A percentile compares a stretch with the other conserved stretches of the same genome.
Evolutionary conservation across 1,284 basidiomycete genomes (phyloP).

Genomic region (Retiboletus flavoniger): DNA sequence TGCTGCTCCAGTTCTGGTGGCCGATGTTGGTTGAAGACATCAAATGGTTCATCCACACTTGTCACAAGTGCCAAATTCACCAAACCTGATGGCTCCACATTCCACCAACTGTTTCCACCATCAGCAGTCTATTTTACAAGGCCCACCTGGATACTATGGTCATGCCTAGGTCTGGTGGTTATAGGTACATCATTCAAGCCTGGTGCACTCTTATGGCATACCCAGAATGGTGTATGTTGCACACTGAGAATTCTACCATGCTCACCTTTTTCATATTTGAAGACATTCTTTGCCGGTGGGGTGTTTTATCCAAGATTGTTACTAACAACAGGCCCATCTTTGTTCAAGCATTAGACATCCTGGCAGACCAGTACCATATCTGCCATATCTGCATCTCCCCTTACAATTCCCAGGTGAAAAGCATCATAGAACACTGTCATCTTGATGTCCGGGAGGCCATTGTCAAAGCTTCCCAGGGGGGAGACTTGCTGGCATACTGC

Average conservation of each 20-base stretch:
- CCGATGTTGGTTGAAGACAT: no score
- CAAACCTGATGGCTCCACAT: neutral
- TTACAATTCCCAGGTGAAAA: constrained; percentile 34
- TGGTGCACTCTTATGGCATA: neutral
- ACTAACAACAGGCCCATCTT: constrained; percentile 2
- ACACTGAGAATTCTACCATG: neutral
- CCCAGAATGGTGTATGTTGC: neutral
- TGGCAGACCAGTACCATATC: constrained; percentile 32
- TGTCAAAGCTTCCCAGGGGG: neutral
- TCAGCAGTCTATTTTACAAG: neutral
- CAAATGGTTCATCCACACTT: no score
- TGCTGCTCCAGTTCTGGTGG: no score
- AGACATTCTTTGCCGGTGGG: neutral
- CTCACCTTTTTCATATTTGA: neutral
- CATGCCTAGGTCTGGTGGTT: neutral
- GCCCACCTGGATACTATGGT: neutral
- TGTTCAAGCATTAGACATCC: neutral
- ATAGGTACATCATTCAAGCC: neutral
- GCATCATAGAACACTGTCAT: constrained; percentile 33
- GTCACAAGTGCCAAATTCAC: neutral
- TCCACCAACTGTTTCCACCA: rapidly evolving
- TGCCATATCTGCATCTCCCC: constrained; percentile 40
- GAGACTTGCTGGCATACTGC: neutral
- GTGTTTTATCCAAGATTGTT: constrained; percentile 6
- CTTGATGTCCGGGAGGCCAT: neutral